Conservation (phyloP, 2,329 filamentous ascomycete genomes). For the Sphaceloma murrayae region DNA sequence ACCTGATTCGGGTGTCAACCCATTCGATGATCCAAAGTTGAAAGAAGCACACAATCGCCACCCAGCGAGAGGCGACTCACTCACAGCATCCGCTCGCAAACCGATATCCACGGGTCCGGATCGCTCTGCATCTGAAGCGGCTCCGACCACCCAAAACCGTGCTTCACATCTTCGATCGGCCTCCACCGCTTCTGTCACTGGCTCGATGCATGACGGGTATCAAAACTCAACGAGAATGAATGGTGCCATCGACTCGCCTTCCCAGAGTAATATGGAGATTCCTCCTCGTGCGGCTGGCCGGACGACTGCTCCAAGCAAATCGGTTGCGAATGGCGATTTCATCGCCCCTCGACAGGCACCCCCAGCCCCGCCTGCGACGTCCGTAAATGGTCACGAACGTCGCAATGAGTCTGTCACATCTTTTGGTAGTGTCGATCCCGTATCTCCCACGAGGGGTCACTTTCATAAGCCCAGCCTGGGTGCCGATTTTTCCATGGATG, state of each 20-base stretch:
- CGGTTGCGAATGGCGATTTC: constrained; percentile 33
- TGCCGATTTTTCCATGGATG: constrained; percentile 86
- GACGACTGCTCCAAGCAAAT: constrained; percentile 36
- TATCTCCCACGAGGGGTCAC: constrained; percentile 21
- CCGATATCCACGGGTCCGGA: constrained; percentile 26
- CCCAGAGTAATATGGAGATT: constrained; percentile 34
- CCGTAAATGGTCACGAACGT: constrained; percentile 9
- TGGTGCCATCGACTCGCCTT: constrained; percentile 34
- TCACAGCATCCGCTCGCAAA: constrained; percentile 32
- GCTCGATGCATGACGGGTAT: constrained; percentile 24
- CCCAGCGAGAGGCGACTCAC: constrained; percentile 53
- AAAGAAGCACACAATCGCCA: constrained; percentile 30
- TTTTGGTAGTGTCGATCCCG: constrained; percentile 31
- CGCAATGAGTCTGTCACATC: constrained; percentile 38
- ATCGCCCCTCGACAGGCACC: constrained; percentile 38
- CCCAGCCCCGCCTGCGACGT: constrained; percentile 32
- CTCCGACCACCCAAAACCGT: not conserved
- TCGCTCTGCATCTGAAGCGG: constrained; percentile 5
- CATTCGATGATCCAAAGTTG: constrained; percentile 32
- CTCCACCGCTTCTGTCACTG: constrained; percentile 19
- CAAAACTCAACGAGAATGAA: constrained; percentile 18
- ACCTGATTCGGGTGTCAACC: constrained; percentile 30
- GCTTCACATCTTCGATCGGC: constrained; percentile 33
- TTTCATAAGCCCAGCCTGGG: constrained; percentile 55
- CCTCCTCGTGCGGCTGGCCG: constrained; percentile 39